phyloP scores from a whole-genome alignment of 2,329 filamentous ascomycete genomes.

The Harringtonia lauricola region DNA sequence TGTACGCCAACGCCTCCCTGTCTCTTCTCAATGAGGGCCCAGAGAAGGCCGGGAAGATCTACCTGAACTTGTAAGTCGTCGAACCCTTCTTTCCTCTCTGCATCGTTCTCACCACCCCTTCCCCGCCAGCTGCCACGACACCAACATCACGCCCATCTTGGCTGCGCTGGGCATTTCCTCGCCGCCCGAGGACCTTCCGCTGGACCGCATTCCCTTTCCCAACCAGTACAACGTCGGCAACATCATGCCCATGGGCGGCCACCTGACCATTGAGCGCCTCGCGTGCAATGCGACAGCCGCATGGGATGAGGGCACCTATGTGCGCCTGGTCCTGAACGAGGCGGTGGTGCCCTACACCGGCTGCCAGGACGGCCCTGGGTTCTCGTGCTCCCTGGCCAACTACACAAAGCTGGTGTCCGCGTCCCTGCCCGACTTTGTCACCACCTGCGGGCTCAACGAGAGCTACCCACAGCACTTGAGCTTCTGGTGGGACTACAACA shows the following conservation, averaged over 20 bases:
- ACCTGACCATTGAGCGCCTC: constrained; percentile 52
- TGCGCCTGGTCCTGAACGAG: constrained; percentile 51
- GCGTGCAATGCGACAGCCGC: constrained; percentile 28
- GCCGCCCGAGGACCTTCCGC: constrained; percentile 25
- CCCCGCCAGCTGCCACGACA: constrained; percentile 6
- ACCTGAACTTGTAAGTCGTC: constrained; percentile 6
- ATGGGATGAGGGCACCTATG: constrained; percentile 22
- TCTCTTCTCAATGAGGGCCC: constrained; percentile 6
- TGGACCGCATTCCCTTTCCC: constrained; percentile 28
- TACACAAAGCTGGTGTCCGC: constrained; percentile 31
- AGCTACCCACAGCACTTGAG: constrained; percentile 9
- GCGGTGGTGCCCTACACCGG: constrained; percentile 47
- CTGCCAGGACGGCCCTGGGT: constrained; percentile 44
- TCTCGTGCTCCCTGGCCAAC: constrained; percentile 34
- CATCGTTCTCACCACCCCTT: background rate
- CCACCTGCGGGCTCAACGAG: constrained; percentile 7
- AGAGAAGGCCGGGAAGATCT: constrained; percentile 3
- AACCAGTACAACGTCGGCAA: constrained; percentile 13
- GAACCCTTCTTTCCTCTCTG: background rate
- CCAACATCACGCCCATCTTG: constrained; percentile 10
- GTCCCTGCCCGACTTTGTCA: constrained; percentile 7
- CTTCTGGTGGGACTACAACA: constrained; percentile 12
- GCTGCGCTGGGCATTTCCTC: constrained; percentile 6
- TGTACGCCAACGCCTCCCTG: constrained; percentile 9
- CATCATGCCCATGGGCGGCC: constrained; percentile 53